These are phyloP conservation scores for Torrubiella hemipterigena DNA, from an alignment of 2,329 filamentous ascomycete genomes.

Conservation along the genomic window DNA sequence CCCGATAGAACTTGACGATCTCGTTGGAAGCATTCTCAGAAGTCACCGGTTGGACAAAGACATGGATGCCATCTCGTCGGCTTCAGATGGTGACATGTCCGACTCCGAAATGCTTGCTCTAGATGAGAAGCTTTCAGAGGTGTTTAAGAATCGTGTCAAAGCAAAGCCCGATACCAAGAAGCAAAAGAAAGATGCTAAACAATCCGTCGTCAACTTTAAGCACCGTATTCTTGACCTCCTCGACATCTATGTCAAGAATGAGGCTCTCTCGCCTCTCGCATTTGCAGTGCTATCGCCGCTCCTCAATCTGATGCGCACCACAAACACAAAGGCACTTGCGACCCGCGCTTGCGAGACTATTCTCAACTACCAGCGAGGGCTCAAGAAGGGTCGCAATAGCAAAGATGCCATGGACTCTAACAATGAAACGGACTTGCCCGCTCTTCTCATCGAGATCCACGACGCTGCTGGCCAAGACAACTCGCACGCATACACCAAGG, in stretches of 20 bases:
- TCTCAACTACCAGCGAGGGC: constrained; percentile 54
- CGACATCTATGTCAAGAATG: constrained; percentile 71
- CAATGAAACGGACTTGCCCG: constrained; percentile 32
- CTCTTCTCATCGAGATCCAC: constrained; percentile 56
- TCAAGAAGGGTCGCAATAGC: constrained; percentile 42
- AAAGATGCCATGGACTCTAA: constrained; percentile 31
- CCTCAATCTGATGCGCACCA: constrained; percentile 64
- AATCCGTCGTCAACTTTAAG: constrained; percentile 89
- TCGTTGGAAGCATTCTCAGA: constrained; percentile 66
- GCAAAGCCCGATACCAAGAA: constrained; percentile 57
- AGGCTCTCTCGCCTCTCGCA: constrained; percentile 54
- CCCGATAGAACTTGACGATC: constrained; percentile 50
- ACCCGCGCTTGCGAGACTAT: constrained; percentile 64
- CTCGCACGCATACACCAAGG: constrained; percentile 60
- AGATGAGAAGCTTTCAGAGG: constrained; percentile 70
- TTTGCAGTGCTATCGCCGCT: constrained; percentile 65
- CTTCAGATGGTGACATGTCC: constrained; percentile 72
- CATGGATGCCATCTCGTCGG: constrained; percentile 39
- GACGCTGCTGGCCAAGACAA: constrained; percentile 49
- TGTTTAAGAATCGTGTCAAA: constrained; percentile 70
- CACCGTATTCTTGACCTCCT: constrained; percentile 82
- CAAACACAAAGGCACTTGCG: constrained; percentile 61
- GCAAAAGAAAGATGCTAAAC: constrained; percentile 76
- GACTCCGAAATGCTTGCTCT: constrained; percentile 92
- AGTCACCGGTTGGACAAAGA: constrained; percentile 55